Percentiles rank a stretch among this genome's conserved stretches.
These are phyloP conservation scores for Graphilbum fragrans DNA, from an alignment of 2,329 filamentous ascomycete genomes.

Conservation along the genomic window DNA sequence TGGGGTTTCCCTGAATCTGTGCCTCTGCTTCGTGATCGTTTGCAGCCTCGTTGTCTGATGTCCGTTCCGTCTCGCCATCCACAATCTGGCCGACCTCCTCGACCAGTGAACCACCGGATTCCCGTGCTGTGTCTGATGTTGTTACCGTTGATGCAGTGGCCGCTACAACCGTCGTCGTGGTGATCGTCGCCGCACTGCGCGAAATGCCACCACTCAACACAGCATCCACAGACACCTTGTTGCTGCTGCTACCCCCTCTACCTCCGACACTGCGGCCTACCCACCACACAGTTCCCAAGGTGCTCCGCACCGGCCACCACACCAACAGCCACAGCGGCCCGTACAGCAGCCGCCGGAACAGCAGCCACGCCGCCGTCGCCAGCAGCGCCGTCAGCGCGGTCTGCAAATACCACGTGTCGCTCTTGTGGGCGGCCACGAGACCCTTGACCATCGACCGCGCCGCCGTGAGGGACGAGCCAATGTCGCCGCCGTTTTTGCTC, in stretches of 20 bases:
- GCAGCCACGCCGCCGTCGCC: conserved; percentile 68
- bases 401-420: conserved; percentile 94
- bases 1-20: conserved; percentile 33
- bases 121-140: not conserved
- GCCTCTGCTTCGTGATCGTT: not conserved
- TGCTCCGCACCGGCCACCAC: conserved; percentile 50
- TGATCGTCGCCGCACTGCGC: conserved; percentile 8
- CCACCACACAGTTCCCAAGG: conserved; percentile 36
- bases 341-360: conserved; percentile 76
- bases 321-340: conserved; percentile 85
- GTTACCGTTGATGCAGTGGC: not conserved
- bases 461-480: conserved; percentile 65
- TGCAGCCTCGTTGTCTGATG: not conserved
- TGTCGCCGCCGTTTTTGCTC: conserved; percentile 64
- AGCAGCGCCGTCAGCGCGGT: conserved; percentile 76
- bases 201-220: conserved; percentile 7
- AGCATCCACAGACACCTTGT: conserved; percentile 13
- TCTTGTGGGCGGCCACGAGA: conserved; percentile 79
- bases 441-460: conserved; percentile 67
- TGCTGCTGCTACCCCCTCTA: conserved; percentile 11
- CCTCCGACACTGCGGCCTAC: conserved; percentile 32
- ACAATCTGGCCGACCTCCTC: conserved; percentile 1
- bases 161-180: conserved; percentile 2
- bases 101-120: not conserved
- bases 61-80: not conserved